Evolutionary conservation across 345 rosid species (phyloP).

Genomic region (Salix udensis): DNA sequence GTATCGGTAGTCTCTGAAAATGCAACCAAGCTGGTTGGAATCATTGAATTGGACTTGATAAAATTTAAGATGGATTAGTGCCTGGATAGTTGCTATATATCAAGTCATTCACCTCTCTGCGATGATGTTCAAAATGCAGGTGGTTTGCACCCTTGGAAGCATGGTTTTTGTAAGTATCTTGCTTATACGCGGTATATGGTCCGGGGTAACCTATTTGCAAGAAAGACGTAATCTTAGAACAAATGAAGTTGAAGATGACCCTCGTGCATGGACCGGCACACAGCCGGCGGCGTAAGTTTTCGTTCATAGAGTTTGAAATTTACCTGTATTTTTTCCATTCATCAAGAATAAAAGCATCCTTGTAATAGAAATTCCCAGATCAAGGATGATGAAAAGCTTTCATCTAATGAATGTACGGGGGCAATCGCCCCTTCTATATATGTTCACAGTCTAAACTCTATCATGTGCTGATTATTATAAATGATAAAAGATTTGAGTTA

Average conservation of each 20-base stretch:
- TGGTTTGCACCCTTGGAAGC: conserved; percentile 67
- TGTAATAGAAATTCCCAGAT: neutral
- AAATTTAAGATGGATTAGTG: neutral
- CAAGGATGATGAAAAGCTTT: conserved; percentile 1
- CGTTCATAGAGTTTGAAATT: neutral
- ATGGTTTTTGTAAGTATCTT: conserved; percentile 62
- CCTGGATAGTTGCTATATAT: neutral
- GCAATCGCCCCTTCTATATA: neutral
- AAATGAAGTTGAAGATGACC: conserved; percentile 35
- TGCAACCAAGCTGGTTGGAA: neutral
- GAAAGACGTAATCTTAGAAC: conserved; percentile 34
- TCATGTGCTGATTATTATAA: too few relatives aligned
- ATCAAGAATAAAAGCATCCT: neutral
- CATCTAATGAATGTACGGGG: neutral
- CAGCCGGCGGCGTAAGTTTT: conserved; percentile 42
- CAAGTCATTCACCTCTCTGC: neutral
- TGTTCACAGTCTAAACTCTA: neutral
- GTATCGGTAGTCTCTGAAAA: neutral
- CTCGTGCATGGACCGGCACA: conserved; percentile 40
- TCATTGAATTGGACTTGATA: neutral
- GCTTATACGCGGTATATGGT: conserved; percentile 59
- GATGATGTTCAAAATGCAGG: conserved; percentile 29
- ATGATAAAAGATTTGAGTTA: too few relatives aligned
- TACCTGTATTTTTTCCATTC: neutral
- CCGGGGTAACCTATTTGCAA: conserved; percentile 45